Conservation (phyloP, 148 eudicot genomes). For the Chenopodium quinoa region DNA sequence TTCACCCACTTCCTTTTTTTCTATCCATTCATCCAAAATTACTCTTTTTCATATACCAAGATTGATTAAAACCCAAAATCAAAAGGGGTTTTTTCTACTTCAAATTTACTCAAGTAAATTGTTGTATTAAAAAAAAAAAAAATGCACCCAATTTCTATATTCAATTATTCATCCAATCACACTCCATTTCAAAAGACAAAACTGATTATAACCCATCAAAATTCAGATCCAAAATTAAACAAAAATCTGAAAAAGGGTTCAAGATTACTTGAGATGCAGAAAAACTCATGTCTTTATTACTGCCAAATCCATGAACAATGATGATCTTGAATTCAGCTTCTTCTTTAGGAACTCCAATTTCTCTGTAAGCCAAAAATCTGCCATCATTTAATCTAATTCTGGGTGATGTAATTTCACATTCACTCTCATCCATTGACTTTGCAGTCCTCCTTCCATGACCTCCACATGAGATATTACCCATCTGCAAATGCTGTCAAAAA, state of each 20-base stretch:
- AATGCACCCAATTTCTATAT: neutral
- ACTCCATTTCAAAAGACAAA: neutral
- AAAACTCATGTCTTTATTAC: conserved; percentile 70
- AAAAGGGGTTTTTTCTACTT: neutral
- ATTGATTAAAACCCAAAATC: neutral
- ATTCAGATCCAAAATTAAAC: neutral
- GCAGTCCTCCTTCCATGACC: conserved; percentile 23
- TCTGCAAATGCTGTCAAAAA: conserved; percentile 30
- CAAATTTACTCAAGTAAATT: neutral
- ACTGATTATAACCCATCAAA: neutral
- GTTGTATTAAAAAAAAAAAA: neutral
- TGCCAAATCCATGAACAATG: conserved; percentile 78
- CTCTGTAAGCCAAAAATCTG: conserved; percentile 74
- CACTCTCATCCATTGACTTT: conserved; percentile 35
- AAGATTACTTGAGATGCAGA: conserved; percentile 53
- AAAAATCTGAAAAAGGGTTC: conserved; percentile 4
- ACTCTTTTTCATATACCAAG: too few relatives aligned
- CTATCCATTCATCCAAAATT: too few relatives aligned
- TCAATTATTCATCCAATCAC: neutral
- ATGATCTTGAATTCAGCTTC: conserved; percentile 56
- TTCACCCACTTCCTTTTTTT: too few relatives aligned
- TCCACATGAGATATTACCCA: conserved; percentile 49
- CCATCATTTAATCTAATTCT: conserved; percentile 75
- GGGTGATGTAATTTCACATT: conserved; percentile 32
- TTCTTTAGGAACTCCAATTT: conserved; percentile 61